phyloP scores from a whole-genome alignment of 371 early-diverging fungal species.

The Lichtheimia hyalospora region DNA sequence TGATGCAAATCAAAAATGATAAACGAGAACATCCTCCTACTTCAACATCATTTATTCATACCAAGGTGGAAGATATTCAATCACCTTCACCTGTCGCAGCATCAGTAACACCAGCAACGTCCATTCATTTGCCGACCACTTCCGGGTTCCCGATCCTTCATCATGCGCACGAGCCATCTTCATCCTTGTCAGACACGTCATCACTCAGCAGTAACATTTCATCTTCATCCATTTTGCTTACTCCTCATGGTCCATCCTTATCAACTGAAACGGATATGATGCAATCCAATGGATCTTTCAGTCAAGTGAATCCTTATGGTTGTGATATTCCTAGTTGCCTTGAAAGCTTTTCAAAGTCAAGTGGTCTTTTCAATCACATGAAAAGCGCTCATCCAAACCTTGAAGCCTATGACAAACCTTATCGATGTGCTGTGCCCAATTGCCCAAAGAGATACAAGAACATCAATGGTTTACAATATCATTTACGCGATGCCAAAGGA shows the following conservation, averaged over 20 bases:
- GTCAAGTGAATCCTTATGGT: constrained; percentile 60
- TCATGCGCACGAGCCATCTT: constrained; percentile 20
- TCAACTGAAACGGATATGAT: too few species aligned
- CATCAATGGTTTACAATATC: constrained; percentile 95
- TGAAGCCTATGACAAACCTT: constrained; percentile 58
- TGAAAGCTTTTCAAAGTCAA: constrained; percentile 57
- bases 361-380: constrained; percentile 68
- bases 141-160: too few species aligned
- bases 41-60: too few species aligned
- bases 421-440: constrained; percentile 79
- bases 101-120: background rate
- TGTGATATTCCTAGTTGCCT: constrained; percentile 68
- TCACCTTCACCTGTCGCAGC: background rate
- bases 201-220: background rate
- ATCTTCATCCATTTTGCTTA: too few species aligned
- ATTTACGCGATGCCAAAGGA: constrained; percentile 79
- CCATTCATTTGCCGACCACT: too few species aligned
- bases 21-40: constrained; percentile 32
- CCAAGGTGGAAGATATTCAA: too few species aligned
- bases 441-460: constrained; percentile 95
- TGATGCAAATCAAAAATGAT: constrained; percentile 55
- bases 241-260: too few species aligned
- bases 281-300: constrained; percentile 1
- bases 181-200: constrained; percentile 13
- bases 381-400: constrained; percentile 59